phyloP scores from a whole-genome alignment of 2,329 filamentous ascomycete genomes.

The Pseudogymnoascus sp. region DNA sequence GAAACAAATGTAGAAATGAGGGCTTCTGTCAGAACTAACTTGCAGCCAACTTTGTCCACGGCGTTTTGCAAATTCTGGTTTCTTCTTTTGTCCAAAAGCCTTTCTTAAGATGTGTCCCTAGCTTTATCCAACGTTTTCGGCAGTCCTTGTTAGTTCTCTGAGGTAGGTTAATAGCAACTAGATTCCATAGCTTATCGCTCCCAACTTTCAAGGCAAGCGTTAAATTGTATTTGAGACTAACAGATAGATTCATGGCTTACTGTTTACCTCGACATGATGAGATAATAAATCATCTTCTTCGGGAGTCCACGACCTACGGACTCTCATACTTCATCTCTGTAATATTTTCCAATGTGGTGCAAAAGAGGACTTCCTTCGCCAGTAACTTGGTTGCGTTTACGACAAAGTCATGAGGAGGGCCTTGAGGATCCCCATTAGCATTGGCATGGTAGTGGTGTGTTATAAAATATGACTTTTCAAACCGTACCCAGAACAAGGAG shows the following conservation, averaged over 20 bases:
- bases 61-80: background rate
- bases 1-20: background rate
- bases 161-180: slow-evolving; percentile 31
- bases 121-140: slow-evolving; percentile 37
- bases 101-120: slow-evolving; percentile 32
- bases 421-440: background rate
- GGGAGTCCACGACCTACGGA: background rate
- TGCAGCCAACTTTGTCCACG: background rate
- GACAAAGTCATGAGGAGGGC: background rate
- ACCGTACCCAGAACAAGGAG: background rate
- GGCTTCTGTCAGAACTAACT: background rate
- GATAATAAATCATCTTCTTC: background rate
- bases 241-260: background rate
- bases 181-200: slow-evolving; percentile 27
- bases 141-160: slow-evolving; percentile 37
- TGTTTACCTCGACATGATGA: background rate
- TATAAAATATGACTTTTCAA: background rate
- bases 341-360: background rate
- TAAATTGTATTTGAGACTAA: background rate
- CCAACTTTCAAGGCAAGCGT: background rate
- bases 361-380: background rate
- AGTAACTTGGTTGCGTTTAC: background rate
- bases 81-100: slow-evolving; percentile 28
- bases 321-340: background rate
- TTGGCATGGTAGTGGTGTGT: background rate